Base-by-base conservation (phyloP, 2,329 filamentous ascomycete genomes). In the Fusarium penzigii region DNA sequence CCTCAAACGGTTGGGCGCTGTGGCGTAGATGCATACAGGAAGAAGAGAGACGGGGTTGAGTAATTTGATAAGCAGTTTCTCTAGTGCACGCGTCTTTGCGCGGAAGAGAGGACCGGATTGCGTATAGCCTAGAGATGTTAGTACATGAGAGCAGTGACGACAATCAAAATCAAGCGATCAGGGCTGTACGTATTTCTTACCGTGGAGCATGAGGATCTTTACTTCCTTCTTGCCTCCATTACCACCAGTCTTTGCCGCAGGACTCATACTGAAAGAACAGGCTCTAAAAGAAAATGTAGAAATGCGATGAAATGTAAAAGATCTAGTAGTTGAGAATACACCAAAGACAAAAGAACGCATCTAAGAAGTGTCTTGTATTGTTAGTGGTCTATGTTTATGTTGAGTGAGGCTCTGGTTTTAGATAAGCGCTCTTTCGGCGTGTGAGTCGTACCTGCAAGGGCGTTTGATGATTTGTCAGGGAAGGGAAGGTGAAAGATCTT, bases 81-180 rank as follows among this genome's bases (percentile, higher is more conserved):
- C 85, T 1, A 97, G 78, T 11, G 90, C 90, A 70, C 91, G 89
- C 42, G 90, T 95, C 76, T 97, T 97, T 70, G 87, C 83, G 69
- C 85, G 87, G 82, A 97, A 97, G 57, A 92, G 78, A 5, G 86
- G 73, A 5, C 92, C 92, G 29, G 90, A 95, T 78, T 97, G 93
- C 8, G 93, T 96, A 81, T 86, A 97, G 72, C 93, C 89, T 86
- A 51, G 38, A 42, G 20, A 44, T 57, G 49, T 59, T 44, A 55
- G 53, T 42, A 39, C 39, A 2, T 29, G 25, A 16, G 20, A 39
- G n/a, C 14, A 34, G 16, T 17, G n/a, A 39, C 38, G 3, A 32
- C 20, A 7, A 25, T 25, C 7, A 25, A 25, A 25, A 25, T 7
- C 20, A 25, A 25, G 20, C 5, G 20, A 25, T 25, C 20, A 25